Evolutionary conservation across 2,329 filamentous ascomycete genomes (phyloP), one percentile per base, ranked within the genome.

Genomic region (Xylariaceae sp.): DNA sequence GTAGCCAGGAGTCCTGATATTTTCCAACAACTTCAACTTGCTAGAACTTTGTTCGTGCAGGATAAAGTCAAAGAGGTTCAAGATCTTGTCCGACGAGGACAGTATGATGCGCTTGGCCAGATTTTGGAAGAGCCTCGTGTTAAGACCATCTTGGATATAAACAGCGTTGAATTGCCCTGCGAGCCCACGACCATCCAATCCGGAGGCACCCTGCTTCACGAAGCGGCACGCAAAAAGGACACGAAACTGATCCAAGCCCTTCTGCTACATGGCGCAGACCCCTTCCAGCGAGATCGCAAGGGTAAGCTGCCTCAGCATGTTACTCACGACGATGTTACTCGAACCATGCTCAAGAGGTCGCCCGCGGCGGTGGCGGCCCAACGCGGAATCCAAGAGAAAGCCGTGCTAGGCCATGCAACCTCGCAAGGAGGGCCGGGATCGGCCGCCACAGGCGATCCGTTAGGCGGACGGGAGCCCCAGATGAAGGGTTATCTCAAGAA

Each of bases 401-500:
- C 90, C 0, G 94, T 98, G 3, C 76, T 98, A 13, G 91, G 89
- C 2, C 88, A 87, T 48, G 73, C 71, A 16, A 73, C 76, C 8
- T 76, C 76, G 0, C 77, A 84, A 61, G 56, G 49, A 47, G 74
- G 73, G 4, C 66, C 70, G 2, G 67, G 73, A 8, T 62, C 72
- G 12, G 71, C 78, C 19, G 65, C 69, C 2, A 72, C 81, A 13
- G 71, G 75, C 9, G 78, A 86, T 50, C 71, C 78, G 16, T 63
- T 82, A 44, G 86, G 85, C 19, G 85, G 86, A 13, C 89, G 91
- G 52, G 93, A 98, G 59, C 86, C 87, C 15, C 91, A 97, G 66
- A 97, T 98, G 87, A 96, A 95, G 69, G 93, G 93, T 6, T 98
- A 97, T 63, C 73, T 98, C 42, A 97, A 96, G 69, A 98, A 98